phyloP scores from a whole-genome alignment of 83 land plant genomes.

The Picea abies region DNA sequence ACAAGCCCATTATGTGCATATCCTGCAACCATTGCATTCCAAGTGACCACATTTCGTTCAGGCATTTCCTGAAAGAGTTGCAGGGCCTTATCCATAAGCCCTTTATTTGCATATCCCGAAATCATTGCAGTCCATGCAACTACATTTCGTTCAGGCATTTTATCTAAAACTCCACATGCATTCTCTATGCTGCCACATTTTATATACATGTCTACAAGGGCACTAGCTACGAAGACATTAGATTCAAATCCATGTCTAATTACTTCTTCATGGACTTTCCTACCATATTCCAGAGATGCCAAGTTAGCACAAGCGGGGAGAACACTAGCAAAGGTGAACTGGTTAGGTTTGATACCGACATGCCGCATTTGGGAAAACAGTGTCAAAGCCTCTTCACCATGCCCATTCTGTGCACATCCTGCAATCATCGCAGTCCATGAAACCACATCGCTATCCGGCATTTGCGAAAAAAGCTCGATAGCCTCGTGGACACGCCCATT shows the following conservation, averaged over 20 bases:
- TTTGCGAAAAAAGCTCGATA: conserved; percentile 32
- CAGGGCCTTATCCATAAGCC: background rate
- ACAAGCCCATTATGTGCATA: conserved; percentile 4
- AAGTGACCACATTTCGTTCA: background rate
- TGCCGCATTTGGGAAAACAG: conserved; percentile 26
- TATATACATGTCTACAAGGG: conserved; percentile 51
- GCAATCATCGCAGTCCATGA: conserved; percentile 49
- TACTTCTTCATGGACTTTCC: conserved; percentile 35
- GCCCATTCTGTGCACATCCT: conserved; percentile 30
- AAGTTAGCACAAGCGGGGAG: conserved; percentile 28
- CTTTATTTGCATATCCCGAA: conserved; percentile 15
- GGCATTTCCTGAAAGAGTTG: conserved; percentile 12
- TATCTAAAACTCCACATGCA: conserved; percentile 31
- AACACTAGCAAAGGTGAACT: conserved; percentile 38
- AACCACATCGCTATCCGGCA: conserved; percentile 36
- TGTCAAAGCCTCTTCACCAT: conserved; percentile 14
- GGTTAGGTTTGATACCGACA: conserved; percentile 27
- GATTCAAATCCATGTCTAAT: conserved; percentile 21
- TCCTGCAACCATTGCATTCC: conserved; percentile 20
- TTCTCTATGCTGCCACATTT: conserved; percentile 45
- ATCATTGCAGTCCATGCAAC: conserved; percentile 24
- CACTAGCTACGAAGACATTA: conserved; percentile 39
- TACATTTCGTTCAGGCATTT: conserved; percentile 26
- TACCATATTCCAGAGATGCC: conserved; percentile 33
- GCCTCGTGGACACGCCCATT: conserved; percentile 38